phyloP scores from a whole-genome alignment of 495 filamentous ascomycete species.

The Durotheca rogersii region DNA sequence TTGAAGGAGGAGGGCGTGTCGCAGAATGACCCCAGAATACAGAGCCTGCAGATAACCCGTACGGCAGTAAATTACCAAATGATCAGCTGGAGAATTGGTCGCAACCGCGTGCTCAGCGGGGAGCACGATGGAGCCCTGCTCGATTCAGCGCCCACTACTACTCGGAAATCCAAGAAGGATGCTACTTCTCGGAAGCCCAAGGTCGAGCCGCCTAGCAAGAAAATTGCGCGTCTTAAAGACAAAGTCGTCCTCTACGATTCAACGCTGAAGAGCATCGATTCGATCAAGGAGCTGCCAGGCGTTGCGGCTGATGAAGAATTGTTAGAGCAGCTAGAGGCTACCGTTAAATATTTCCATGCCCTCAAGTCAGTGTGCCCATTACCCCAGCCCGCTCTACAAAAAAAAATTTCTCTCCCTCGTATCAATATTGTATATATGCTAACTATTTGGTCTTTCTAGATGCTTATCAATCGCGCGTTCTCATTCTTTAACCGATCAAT shows the following conservation, averaged over 20 bases:
- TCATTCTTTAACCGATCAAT: conserved; percentile 69
- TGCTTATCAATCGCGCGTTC: conserved; percentile 85
- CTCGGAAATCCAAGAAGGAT: conserved; percentile 46
- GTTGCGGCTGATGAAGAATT: conserved; percentile 83
- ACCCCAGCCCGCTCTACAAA: neutral
- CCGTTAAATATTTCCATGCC: conserved; percentile 81
- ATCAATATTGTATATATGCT: no score
- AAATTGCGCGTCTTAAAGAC: conserved; percentile 79
- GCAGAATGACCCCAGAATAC: conserved; percentile 85
- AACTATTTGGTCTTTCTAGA: no score
- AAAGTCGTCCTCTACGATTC: conserved; percentile 91
- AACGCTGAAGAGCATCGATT: conserved; percentile 83
- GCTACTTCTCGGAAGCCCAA: conserved; percentile 48
- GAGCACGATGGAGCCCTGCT: conserved; percentile 69
- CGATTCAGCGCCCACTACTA: conserved; percentile 46
- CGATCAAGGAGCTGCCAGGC: conserved; percentile 84
- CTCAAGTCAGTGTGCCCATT: conserved; percentile 63
- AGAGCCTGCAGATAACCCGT: conserved; percentile 86
- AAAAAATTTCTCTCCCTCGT: no score
- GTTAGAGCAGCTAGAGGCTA: conserved; percentile 71
- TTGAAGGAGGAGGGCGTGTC: conserved; percentile 76
- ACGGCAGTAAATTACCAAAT: conserved; percentile 91
- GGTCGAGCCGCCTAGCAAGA: conserved; percentile 62
- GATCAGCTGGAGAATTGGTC: conserved; percentile 90
- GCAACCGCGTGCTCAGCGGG: conserved; percentile 85